Percentiles rank a stretch among this genome's conserved stretches.
phyloP scores from a whole-genome alignment of 2,329 filamentous ascomycete species.

The Ceratocystis papillata region DNA sequence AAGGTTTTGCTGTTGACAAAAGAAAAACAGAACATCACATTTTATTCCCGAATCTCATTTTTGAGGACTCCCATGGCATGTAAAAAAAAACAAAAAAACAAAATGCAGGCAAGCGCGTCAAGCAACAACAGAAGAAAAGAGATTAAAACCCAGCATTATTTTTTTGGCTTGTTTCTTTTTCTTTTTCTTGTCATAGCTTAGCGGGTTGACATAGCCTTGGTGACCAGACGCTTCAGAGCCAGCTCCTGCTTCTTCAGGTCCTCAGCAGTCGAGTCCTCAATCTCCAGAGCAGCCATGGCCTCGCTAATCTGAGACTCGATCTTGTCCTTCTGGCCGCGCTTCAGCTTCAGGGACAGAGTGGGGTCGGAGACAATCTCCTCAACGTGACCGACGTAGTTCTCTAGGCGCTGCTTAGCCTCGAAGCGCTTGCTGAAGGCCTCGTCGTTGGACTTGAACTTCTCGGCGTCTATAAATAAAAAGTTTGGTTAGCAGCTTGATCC shows the following conservation, averaged over 20 bases:
- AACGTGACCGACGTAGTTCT: slow-evolving; percentile 96
- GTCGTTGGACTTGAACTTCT: slow-evolving; percentile 97
- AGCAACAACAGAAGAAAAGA: slow-evolving; percentile 19
- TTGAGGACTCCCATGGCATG: slow-evolving; percentile 30
- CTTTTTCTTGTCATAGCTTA: slow-evolving; percentile 39
- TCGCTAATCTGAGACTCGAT: slow-evolving; percentile 95
- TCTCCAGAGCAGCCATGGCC: slow-evolving; percentile 93
- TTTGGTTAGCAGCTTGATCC: slow-evolving; percentile 18
- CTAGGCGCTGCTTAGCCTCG: slow-evolving; percentile 97
- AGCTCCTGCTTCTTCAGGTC: slow-evolving; percentile 99
- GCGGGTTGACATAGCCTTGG: slow-evolving; percentile 92
- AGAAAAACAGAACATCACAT: slow-evolving; percentile 32
- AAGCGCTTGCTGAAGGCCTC: slow-evolving; percentile 99
- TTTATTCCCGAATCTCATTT: slow-evolving; percentile 31
- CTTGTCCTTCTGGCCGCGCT: slow-evolving; percentile 99
- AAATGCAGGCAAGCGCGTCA: slow-evolving; percentile 15
- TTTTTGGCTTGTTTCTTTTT: slow-evolving; percentile 18
- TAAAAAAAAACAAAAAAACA: slow-evolving; percentile 26
- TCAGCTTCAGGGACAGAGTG: slow-evolving; percentile 89
- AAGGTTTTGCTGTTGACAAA: slow-evolving; percentile 26
- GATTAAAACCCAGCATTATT: slow-evolving; percentile 21
- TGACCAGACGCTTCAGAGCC: slow-evolving; percentile 91
- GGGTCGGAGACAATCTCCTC: slow-evolving; percentile 99
- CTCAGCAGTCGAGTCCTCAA: slow-evolving; percentile 81
- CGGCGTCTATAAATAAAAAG: slow-evolving; percentile 52